A percentile compares a stretch with the other conserved stretches of the same genome.
Conservation (phyloP, 257 asterid species). For the Solanum corneliomulleri region DNA sequence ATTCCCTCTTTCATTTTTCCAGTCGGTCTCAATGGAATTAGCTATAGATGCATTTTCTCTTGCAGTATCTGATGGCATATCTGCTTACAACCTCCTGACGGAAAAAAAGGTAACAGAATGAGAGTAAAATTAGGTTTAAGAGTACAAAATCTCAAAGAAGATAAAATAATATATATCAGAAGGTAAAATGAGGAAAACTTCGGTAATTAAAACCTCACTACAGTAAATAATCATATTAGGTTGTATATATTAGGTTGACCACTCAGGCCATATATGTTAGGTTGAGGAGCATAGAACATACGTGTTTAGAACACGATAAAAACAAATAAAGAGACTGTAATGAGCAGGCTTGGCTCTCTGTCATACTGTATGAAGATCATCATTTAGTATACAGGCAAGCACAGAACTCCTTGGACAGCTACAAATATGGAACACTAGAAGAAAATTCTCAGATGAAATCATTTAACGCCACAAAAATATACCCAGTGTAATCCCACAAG, state of each 20-base stretch:
- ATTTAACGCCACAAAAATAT: not conserved
- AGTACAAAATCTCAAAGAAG: not conserved
- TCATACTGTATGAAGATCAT: not conserved
- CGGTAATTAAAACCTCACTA: not conserved
- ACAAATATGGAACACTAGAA: not conserved
- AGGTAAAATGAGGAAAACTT: not conserved
- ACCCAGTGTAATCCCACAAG: not conserved
- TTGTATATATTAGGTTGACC: not conserved
- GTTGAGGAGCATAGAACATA: not conserved
- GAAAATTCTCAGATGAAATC: not conserved
- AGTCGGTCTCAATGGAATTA: slow-evolving; percentile 37
- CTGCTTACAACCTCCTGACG: slow-evolving; percentile 4
- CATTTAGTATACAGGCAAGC: not conserved
- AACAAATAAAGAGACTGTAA: not conserved
- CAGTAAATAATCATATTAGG: not conserved
- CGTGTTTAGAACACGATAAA: not conserved
- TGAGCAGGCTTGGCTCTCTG: not conserved
- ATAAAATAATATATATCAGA: not conserved
- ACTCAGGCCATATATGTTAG: not conserved
- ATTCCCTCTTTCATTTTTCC: slow-evolving; percentile 29
- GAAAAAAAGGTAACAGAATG: not conserved
- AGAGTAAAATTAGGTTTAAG: not conserved
- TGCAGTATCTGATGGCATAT: slow-evolving; percentile 47
- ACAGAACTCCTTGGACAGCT: not conserved
- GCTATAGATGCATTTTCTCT: slow-evolving; percentile 34